These are phyloP conservation scores for Aspergillus biplanus DNA, from an alignment of 495 filamentous ascomycete species.

Conservation along the genomic window DNA sequence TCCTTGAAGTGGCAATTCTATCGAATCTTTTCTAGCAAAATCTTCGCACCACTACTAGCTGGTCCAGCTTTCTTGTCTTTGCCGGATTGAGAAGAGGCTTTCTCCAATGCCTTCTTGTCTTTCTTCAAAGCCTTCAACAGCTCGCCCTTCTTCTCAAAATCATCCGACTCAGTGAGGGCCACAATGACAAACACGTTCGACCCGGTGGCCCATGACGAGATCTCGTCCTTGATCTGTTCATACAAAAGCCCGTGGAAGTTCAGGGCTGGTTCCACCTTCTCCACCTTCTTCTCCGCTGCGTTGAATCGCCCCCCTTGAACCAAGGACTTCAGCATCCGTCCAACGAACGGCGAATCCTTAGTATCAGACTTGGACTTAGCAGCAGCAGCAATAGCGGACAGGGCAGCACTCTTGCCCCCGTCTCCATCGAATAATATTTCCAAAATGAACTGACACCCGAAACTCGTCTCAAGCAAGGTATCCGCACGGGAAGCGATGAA, in stretches of 20 bases:
- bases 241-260: conserved; percentile 80
- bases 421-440: conserved; percentile 79
- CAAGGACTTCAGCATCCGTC: conserved; percentile 87
- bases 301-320: conserved; percentile 87
- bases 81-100: conserved; percentile 45
- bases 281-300: conserved; percentile 64
- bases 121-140: conserved; percentile 67
- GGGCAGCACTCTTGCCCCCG: conserved; percentile 70
- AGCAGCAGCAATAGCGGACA: conserved; percentile 71
- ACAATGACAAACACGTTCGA: conserved; percentile 81
- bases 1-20: conserved; percentile 14
- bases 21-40: conserved; percentile 48
- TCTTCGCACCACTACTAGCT: conserved; percentile 46
- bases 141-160: conserved; percentile 69
- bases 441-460: conserved; percentile 83
- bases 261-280: conserved; percentile 73
- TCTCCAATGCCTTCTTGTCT: conserved; percentile 54
- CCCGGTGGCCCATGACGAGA: conserved; percentile 86
- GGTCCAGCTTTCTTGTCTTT: conserved; percentile 47
- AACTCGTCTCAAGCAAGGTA: conserved; percentile 69
- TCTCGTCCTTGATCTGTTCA: conserved; percentile 69
- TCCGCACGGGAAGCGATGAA: conserved; percentile 69
- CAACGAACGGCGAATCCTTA: conserved; percentile 62
- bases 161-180: conserved; percentile 75
- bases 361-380: conserved; percentile 64